phyloP scores from a whole-genome alignment of 1,284 basidiomycete species.

The Boletellus deceptivus region DNA sequence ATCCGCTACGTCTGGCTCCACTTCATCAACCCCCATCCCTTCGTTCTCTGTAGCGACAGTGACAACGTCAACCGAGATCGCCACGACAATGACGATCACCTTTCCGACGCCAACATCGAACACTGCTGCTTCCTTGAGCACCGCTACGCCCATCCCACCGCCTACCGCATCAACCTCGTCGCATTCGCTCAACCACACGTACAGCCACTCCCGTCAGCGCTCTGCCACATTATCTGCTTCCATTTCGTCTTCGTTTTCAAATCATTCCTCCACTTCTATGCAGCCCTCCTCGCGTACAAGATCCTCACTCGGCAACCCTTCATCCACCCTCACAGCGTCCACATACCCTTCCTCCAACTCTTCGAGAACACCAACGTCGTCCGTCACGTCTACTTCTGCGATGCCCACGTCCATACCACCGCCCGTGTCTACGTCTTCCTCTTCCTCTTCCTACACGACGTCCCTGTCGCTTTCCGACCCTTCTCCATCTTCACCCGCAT shows the following conservation, averaged over 20 bases:
- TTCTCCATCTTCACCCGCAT: background rate
- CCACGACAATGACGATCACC: constrained; percentile 8
- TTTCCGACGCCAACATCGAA: constrained; percentile 1
- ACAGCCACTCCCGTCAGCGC: background rate
- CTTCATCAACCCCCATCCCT: constrained; percentile 3
- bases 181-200: constrained; percentile 1
- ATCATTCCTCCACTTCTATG: background rate
- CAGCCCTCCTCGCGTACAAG: background rate
- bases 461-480: constrained; percentile 1
- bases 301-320: background rate
- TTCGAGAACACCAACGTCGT: background rate
- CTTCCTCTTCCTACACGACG: background rate
- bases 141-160: background rate
- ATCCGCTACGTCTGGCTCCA: constrained; percentile 10
- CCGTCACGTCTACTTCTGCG: background rate
- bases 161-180: background rate
- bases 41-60: background rate
- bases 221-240: constrained; percentile 1
- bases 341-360: background rate
- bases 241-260: background rate
- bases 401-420: background rate
- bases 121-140: background rate
- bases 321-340: background rate
- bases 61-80: constrained; percentile 1
- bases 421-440: background rate